Conservation (phyloP, 441 rosid genomes). For the Populus tomentosa region DNA sequence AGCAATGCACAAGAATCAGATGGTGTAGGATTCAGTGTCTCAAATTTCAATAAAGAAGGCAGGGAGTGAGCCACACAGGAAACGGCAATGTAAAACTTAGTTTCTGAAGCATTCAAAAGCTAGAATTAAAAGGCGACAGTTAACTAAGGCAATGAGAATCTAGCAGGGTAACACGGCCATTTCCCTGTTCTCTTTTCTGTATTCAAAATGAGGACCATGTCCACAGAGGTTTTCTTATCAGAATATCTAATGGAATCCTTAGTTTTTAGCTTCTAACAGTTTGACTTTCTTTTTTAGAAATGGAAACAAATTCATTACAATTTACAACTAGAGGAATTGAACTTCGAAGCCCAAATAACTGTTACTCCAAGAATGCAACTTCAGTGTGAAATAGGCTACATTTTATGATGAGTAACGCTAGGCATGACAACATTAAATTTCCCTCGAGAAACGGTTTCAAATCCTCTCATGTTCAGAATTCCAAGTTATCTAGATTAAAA, state of each 20-base stretch:
- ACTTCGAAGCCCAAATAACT: neutral
- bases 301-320: neutral
- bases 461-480: neutral
- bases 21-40: neutral
- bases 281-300: neutral
- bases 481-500: neutral
- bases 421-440: neutral
- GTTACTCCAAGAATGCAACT: neutral
- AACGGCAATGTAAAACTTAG: neutral
- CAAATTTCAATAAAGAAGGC: neutral
- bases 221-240: neutral
- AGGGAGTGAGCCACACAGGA: neutral
- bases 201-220: slow-evolving; percentile 1
- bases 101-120: neutral
- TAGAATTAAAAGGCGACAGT: neutral
- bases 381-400: neutral
- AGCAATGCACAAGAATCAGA: neutral
- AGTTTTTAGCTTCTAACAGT: neutral
- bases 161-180: neutral
- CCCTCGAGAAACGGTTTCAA: neutral
- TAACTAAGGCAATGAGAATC: neutral
- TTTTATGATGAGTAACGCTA: neutral
- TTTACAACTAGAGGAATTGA: neutral
- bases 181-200: neutral
- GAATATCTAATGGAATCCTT: neutral